These are phyloP conservation scores for Malassezia caprae DNA, from an alignment of 1,284 basidiomycete species.

Conservation along the genomic window DNA sequence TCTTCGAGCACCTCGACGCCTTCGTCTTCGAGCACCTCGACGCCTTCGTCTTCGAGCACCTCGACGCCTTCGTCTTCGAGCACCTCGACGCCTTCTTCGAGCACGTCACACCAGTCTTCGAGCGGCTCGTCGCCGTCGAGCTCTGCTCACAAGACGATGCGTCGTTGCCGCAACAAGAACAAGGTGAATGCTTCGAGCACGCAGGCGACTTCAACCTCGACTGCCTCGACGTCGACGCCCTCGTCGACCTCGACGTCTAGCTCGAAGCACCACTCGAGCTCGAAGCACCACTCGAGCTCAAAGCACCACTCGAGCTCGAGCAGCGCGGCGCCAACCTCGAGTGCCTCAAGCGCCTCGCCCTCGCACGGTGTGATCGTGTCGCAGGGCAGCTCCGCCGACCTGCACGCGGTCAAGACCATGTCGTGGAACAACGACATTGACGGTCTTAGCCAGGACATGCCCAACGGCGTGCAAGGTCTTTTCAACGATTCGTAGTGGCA, in stretches of 20 bases:
- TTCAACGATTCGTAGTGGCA: not conserved
- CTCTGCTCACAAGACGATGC: not conserved
- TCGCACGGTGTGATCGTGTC: constrained; percentile 5
- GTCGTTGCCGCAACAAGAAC: constrained; percentile 8
- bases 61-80: not conserved
- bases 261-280: not conserved
- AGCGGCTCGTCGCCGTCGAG: not conserved
- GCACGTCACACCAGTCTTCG: not conserved
- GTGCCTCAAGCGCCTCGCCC: not conserved
- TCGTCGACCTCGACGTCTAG: not conserved
- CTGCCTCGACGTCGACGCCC: not conserved
- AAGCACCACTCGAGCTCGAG: not conserved
- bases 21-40: not conserved
- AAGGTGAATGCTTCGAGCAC: not conserved
- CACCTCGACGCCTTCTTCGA: not conserved
- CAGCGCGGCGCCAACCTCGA: not conserved
- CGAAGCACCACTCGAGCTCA: not conserved
- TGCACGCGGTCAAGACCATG: constrained; percentile 3
- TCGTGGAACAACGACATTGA: not conserved
- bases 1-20: not conserved
- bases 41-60: not conserved
- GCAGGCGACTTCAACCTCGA: not conserved
- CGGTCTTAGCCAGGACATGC: not conserved
- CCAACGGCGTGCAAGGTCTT: not conserved
- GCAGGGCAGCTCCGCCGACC: constrained; percentile 8